Percentiles rank a stretch among this genome's conserved stretches.
Evolutionary conservation across 345 rosid genomes (phyloP).

Genomic region (Lepidium aucheri): DNA sequence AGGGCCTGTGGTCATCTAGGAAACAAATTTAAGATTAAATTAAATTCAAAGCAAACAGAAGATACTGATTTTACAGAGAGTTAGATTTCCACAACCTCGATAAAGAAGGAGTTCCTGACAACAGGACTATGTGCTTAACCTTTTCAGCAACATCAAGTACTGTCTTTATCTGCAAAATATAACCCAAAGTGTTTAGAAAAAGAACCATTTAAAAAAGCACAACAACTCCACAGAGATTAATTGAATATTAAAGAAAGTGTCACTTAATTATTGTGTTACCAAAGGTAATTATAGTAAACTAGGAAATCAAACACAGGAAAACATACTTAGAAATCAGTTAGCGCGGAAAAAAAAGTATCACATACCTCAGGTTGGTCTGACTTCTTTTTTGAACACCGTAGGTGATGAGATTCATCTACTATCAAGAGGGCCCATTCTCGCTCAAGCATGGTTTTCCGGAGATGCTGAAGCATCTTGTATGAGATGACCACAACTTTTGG

Average conservation of each 20-base stretch:
- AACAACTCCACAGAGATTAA: neutral
- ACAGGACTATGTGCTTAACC: slow-evolving; percentile 63
- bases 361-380: slow-evolving; percentile 74
- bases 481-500: slow-evolving; percentile 91
- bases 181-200: slow-evolving; percentile 1
- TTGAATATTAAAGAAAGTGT: slow-evolving; percentile 3
- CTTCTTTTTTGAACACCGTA: slow-evolving; percentile 65
- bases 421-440: slow-evolving; percentile 82
- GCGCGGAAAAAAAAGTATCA: neutral
- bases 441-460: slow-evolving; percentile 60
- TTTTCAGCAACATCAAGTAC: slow-evolving; percentile 76
- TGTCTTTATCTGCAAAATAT: slow-evolving; percentile 49
- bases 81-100: slow-evolving; percentile 63
- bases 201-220: neutral
- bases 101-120: slow-evolving; percentile 96
- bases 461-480: slow-evolving; percentile 76
- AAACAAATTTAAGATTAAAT: neutral
- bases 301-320: neutral
- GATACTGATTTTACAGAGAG: slow-evolving; percentile 7
- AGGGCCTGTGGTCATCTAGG: slow-evolving; percentile 82
- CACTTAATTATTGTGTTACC: slow-evolving; percentile 1
- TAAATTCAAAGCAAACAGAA: slow-evolving; percentile 4
- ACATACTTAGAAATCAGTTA: neutral
- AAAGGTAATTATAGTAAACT: neutral
- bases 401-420: slow-evolving; percentile 92